Percentiles rank a stretch among this genome's conserved stretches.
Evolutionary conservation across 106 monocot genomes (phyloP).

Genomic region (Allium cepa): DNA sequence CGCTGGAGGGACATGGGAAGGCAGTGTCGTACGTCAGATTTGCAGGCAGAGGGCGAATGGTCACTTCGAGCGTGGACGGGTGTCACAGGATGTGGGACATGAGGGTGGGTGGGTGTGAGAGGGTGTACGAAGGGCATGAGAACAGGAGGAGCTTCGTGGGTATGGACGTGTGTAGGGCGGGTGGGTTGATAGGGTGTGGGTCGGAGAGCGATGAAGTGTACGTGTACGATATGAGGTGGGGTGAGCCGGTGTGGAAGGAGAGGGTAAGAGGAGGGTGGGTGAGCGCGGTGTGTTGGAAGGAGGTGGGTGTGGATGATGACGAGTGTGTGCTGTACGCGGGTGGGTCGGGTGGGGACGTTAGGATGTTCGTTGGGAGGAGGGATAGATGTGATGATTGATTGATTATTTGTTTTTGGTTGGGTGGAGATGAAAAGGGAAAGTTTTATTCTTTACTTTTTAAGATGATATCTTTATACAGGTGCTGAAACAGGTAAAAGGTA

Average conservation of each 20-base stretch:
- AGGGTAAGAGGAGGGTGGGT: constrained; percentile 23
- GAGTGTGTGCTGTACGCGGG: constrained; percentile 52
- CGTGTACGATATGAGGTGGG: constrained; percentile 81
- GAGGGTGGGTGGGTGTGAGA: constrained; percentile 20
- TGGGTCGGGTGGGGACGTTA: constrained; percentile 54
- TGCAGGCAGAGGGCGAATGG: constrained; percentile 27
- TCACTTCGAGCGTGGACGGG: constrained; percentile 71
- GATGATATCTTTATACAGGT: no score
- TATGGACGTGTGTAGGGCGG: constrained; percentile 46
- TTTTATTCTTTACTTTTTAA: no score
- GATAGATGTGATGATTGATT: no score
- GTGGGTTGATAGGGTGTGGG: constrained; percentile 58
- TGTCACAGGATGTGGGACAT: constrained; percentile 54
- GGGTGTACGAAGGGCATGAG: constrained; percentile 53
- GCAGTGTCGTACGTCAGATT: constrained; percentile 79
- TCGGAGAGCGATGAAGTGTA: constrained; percentile 81
- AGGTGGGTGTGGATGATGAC: constrained; percentile 2
- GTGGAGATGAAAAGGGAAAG: no score
- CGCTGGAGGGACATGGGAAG: constrained; percentile 37
- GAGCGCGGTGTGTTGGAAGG: constrained; percentile 59
- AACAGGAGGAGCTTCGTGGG: constrained; percentile 75
- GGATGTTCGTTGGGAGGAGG: constrained; percentile 34
- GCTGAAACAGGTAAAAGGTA: no score
- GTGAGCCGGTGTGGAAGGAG: constrained; percentile 63
- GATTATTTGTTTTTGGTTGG: no score